A percentile compares a stretch with the other conserved stretches of the same genome.
Conservation (phyloP, 1,284 basidiomycete species). For the Ganoderma lucidum region DNA sequence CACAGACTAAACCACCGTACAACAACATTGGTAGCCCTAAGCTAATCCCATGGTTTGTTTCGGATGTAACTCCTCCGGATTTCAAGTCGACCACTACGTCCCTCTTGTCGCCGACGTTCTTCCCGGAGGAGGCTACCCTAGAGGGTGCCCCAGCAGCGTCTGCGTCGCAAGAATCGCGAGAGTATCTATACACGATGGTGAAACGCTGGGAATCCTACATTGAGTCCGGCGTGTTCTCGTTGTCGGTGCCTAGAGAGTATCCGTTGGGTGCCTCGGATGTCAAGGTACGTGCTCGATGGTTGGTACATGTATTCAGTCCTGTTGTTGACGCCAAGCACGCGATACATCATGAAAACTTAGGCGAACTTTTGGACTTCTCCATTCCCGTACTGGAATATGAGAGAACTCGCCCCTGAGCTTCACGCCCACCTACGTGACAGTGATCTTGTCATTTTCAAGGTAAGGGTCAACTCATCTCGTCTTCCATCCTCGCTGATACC, state of each 20-base stretch:
- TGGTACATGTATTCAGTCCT: too few relatives aligned
- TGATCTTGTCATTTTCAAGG: constrained; percentile 93
- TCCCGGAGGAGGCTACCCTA: constrained; percentile 43
- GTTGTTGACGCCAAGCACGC: too few relatives aligned
- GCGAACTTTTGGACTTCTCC: constrained; percentile 87
- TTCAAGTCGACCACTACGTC: constrained; percentile 63
- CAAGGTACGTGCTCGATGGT: constrained; percentile 40
- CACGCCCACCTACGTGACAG: constrained; percentile 68
- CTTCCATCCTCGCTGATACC: neutral
- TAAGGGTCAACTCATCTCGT: constrained; percentile 30
- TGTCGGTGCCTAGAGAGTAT: constrained; percentile 75
- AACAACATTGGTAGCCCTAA: constrained; percentile 72
- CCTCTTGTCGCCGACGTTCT: constrained; percentile 69
- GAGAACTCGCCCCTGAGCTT: constrained; percentile 64
- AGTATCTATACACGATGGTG: constrained; percentile 68
- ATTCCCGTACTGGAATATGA: constrained; percentile 86
- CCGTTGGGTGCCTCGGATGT: constrained; percentile 60
- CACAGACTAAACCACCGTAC: constrained; percentile 1
- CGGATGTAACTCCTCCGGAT: constrained; percentile 86
- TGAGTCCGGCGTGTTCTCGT: constrained; percentile 72
- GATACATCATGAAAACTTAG: constrained; percentile 1
- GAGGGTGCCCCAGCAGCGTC: constrained; percentile 15
- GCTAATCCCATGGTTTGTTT: constrained; percentile 93
- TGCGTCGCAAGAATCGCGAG: constrained; percentile 37
- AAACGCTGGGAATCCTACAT: constrained; percentile 81